phyloP scores from a whole-genome alignment of 805 yeast genomes.

The Lipomyces starkeyi region DNA sequence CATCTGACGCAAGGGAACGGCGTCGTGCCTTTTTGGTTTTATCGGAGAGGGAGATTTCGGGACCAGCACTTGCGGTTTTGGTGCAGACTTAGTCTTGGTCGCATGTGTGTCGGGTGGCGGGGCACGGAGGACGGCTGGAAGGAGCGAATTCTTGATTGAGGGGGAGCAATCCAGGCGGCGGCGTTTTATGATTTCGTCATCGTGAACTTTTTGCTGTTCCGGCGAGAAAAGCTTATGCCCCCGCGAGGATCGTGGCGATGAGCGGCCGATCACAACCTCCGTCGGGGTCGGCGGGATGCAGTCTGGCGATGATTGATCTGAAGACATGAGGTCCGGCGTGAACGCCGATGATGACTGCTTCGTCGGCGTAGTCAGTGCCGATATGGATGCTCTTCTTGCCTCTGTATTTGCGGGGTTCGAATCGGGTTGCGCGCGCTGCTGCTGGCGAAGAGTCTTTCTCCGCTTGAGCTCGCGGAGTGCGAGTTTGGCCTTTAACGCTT shows the following conservation, averaged over 20 bases:
- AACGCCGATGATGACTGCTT: background rate
- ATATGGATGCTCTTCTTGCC: too few relatives aligned
- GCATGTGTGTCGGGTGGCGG: background rate
- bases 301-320: background rate
- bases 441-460: background rate
- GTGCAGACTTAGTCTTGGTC: background rate
- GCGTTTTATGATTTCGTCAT: slow-evolving; percentile 25
- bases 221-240: slow-evolving; percentile 7
- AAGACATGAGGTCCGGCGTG: background rate
- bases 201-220: slow-evolving; percentile 6
- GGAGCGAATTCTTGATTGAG: slow-evolving; percentile 18
- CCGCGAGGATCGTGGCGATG: background rate
- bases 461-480: slow-evolving; percentile 14
- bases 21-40: slow-evolving; percentile 3
- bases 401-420: too few relatives aligned
- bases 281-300: background rate
- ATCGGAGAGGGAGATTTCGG: slow-evolving; percentile 34
- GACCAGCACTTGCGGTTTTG: slow-evolving; percentile 18
- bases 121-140: slow-evolving; percentile 1
- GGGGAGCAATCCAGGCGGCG: slow-evolving; percentile 20
- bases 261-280: background rate
- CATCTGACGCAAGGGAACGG: slow-evolving; percentile 35
- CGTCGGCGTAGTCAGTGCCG: background rate
- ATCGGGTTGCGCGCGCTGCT: background rate
- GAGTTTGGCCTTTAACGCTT: slow-evolving; percentile 24